Conservation (phyloP, 208 protist species). For the Acanthamoeba sp. region DNA sequence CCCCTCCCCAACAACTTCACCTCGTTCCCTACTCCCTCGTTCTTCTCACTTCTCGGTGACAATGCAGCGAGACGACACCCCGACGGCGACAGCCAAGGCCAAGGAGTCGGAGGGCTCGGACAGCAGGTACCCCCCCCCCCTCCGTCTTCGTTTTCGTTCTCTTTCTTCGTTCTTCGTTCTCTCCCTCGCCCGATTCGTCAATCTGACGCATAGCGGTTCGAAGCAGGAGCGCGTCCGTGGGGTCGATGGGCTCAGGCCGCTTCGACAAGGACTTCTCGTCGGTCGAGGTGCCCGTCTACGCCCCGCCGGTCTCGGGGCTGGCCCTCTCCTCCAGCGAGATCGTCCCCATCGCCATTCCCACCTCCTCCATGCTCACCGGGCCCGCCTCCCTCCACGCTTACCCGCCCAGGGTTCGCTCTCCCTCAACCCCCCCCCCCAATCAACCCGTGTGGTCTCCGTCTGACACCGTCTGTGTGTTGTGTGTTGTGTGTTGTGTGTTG, state of each 20-base stretch:
- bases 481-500: too few species aligned
- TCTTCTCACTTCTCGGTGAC: not conserved
- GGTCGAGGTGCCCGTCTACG: not conserved
- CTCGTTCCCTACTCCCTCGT: too few species aligned
- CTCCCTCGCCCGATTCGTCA: not conserved
- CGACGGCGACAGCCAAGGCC: not conserved
- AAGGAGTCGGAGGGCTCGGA: constrained; percentile 15
- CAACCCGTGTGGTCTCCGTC: not conserved
- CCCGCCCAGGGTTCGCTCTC: not conserved
- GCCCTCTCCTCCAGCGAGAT: constrained; percentile 16
- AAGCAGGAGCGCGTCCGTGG: not conserved
- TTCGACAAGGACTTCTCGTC: constrained; percentile 1
- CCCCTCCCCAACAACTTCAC: too few species aligned
- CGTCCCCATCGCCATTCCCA: not conserved
- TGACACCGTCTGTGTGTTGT: too few species aligned
- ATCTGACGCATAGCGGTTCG: not conserved
- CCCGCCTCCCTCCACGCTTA: constrained; percentile 14
- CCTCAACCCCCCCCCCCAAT: not conserved
- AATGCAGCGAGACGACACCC: not conserved
- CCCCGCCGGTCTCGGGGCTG: not conserved
- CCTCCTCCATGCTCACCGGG: not conserved
- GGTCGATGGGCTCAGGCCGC: not conserved
- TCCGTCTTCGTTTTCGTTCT: not conserved
- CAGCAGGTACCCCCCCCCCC: not conserved
- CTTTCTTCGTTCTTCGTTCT: not conserved